Percentiles rank a stretch among this genome's conserved stretches.
phyloP scores from a whole-genome alignment of 1,284 basidiomycete species.

The Chalciporus sp. region DNA sequence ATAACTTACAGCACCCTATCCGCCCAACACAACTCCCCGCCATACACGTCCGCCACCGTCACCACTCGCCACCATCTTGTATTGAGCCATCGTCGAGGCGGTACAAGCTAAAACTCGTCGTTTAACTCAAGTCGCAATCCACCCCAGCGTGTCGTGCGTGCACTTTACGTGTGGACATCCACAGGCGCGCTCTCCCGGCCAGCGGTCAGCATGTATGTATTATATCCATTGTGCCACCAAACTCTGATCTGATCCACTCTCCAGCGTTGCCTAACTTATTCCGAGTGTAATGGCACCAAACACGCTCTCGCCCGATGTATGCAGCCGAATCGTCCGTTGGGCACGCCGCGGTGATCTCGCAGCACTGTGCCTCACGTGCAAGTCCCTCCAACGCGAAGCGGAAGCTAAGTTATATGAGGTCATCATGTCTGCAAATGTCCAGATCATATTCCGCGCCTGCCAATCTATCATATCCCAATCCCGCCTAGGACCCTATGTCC shows the following conservation, averaged over 20 bases:
- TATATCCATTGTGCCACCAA: constrained; percentile 2
- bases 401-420: constrained; percentile 32
- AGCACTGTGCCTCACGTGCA: constrained; percentile 31
- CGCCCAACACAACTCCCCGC: too few relatives aligned
- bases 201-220: too few relatives aligned
- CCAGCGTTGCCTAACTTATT: neutral
- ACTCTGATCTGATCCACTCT: neutral
- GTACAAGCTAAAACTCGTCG: too few relatives aligned
- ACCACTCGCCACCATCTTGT: too few relatives aligned
- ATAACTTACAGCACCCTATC: too few relatives aligned
- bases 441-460: constrained; percentile 28
- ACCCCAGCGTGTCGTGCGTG: neutral
- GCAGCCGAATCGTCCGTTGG: constrained; percentile 30
- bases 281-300: constrained; percentile 17
- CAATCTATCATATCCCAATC: constrained; percentile 29
- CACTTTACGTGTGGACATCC: neutral
- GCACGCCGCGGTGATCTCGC: constrained; percentile 29
- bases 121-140: too few relatives aligned
- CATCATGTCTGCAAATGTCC: constrained; percentile 25
- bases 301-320: constrained; percentile 27
- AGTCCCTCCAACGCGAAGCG: constrained; percentile 30
- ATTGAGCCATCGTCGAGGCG: too few relatives aligned
- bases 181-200: too few relatives aligned
- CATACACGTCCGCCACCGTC: too few relatives aligned
- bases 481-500: constrained; percentile 30